Percentiles rank a stretch among this genome's conserved stretches.
These are phyloP conservation scores for Amaranthus hypochondriacus DNA, from an alignment of 148 eudicot species.

Conservation along the genomic window DNA sequence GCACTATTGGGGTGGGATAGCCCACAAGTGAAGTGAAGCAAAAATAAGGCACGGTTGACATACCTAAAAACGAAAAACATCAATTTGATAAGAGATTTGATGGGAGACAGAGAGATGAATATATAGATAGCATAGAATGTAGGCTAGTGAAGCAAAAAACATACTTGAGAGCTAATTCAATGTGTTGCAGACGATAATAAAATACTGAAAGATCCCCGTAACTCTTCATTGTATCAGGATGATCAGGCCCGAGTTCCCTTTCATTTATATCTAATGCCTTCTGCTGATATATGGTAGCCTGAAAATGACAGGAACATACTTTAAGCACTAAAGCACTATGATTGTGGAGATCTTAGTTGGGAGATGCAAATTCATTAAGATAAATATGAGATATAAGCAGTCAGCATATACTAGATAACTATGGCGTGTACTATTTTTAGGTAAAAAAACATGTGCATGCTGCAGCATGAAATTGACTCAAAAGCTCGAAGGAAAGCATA, in stretches of 20 bases:
- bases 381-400: no score
- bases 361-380: no score
- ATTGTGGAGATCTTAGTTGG: no score
- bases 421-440: no score
- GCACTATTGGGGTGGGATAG: conserved; percentile 98
- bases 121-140: not conserved
- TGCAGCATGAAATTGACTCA: not conserved
- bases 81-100: not conserved
- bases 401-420: no score
- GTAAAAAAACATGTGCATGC: no score
- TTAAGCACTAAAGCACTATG: not conserved
- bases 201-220: conserved; percentile 99
- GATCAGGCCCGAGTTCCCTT: conserved; percentile 98
- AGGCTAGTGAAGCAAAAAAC: not conserved
- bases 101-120: not conserved
- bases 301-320: conserved; percentile 17
- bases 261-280: conserved; percentile 98
- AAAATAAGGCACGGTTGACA: conserved; percentile 90
- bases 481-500: not conserved
- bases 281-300: conserved; percentile 97
- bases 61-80: conserved; percentile 45
- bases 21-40: conserved; percentile 95
- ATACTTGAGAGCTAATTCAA: conserved; percentile 92
- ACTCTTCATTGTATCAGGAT: conserved; percentile 98
- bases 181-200: conserved; percentile 96